Conservation (phyloP, 345 rosid species). For the Eucalyptus viminalis region DNA sequence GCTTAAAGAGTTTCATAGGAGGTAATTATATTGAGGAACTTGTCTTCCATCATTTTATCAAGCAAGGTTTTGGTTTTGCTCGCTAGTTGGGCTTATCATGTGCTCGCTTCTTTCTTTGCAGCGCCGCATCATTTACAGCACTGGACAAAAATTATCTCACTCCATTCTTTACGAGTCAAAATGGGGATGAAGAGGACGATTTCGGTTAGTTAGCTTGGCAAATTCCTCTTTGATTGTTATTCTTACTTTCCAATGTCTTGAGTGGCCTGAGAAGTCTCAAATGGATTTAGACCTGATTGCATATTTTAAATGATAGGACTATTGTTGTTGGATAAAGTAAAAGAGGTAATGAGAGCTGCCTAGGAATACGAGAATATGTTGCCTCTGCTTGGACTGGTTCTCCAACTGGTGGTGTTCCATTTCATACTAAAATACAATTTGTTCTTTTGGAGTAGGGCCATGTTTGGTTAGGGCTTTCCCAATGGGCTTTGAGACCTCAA, state of each 20-base stretch:
- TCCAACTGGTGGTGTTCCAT: background rate
- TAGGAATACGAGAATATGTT: background rate
- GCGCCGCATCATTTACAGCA: constrained; percentile 65
- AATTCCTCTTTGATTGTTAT: background rate
- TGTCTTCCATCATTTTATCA: background rate
- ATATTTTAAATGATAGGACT: too few species aligned
- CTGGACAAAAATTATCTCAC: constrained; percentile 73
- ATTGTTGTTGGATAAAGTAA: background rate
- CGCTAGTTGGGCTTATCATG: background rate
- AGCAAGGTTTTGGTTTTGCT: background rate
- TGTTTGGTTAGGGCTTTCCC: too few species aligned
- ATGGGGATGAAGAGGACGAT: constrained; percentile 51
- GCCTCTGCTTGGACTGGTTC: background rate
- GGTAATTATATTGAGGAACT: constrained; percentile 20
- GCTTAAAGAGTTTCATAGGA: constrained; percentile 69
- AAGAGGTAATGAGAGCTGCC: background rate
- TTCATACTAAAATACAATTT: background rate
- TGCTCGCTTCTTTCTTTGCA: constrained; percentile 9
- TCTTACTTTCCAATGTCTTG: background rate
- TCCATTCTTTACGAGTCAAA: constrained; percentile 75
- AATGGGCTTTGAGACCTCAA: too few species aligned
- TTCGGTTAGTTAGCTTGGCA: constrained; percentile 19
- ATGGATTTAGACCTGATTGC: too few species aligned
- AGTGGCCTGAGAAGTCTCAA: background rate
- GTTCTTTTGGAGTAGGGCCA: background rate